Conservation (phyloP, 1,284 basidiomycete genomes). For the Naganishia cerealis region DNA sequence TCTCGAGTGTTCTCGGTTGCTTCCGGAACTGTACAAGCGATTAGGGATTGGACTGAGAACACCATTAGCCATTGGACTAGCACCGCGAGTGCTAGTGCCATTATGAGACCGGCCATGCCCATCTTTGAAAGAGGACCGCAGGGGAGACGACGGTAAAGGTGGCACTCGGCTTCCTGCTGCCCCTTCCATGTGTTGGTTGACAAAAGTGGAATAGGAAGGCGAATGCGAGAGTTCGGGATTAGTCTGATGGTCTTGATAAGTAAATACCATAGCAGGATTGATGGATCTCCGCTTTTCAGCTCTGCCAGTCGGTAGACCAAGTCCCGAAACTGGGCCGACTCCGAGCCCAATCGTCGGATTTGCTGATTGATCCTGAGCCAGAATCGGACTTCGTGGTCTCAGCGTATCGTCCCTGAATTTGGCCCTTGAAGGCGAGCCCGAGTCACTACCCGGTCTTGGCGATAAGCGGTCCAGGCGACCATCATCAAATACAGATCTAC, state of each 20-base stretch:
- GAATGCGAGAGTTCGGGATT: neutral
- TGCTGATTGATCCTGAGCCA: neutral
- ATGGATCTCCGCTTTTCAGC: slow-evolving; percentile 52
- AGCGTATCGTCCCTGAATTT: slow-evolving; percentile 7
- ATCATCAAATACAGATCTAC: slow-evolving; percentile 20
- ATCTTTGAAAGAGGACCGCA: slow-evolving; percentile 42
- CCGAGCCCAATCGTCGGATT: slow-evolving; percentile 34
- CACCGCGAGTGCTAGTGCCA: slow-evolving; percentile 32
- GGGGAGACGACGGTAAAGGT: slow-evolving; percentile 50
- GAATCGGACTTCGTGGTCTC: slow-evolving; percentile 30
- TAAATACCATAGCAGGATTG: slow-evolving; percentile 52
- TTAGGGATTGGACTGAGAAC: slow-evolving; percentile 23
- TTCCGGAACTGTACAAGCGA: slow-evolving; percentile 16
- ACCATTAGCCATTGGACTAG: slow-evolving; percentile 36
- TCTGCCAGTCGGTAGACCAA: slow-evolving; percentile 45
- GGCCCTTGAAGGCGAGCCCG: slow-evolving; percentile 21
- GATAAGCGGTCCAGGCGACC: slow-evolving; percentile 20
- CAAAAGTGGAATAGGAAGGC: slow-evolving; percentile 5
- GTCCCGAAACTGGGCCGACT: slow-evolving; percentile 40
- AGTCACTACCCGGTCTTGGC: slow-evolving; percentile 8
- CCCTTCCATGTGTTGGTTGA: slow-evolving; percentile 42
- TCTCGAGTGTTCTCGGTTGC: slow-evolving; percentile 13
- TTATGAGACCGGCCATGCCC: slow-evolving; percentile 5
- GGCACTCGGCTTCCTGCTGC: slow-evolving; percentile 43
- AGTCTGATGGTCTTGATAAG: slow-evolving; percentile 32